A percentile compares a stretch with the other conserved stretches of the same genome.
Evolutionary conservation across 805 yeast genomes (phyloP).

Genomic region (Dipodascus geniculatus): DNA sequence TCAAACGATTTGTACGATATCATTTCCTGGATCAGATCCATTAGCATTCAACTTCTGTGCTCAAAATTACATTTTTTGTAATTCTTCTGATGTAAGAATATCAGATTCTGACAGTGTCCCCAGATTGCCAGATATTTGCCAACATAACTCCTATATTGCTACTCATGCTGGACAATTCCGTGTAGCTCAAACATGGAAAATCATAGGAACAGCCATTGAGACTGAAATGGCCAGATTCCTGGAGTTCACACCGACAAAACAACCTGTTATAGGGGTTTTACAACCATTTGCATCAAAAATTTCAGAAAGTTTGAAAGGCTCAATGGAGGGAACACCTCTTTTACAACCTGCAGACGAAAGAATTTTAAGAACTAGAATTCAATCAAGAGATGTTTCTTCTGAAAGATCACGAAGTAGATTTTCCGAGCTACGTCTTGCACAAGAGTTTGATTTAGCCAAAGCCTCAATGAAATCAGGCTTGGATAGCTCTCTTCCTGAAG

Average conservation of each 20-base stretch:
- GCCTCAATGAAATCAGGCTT: neutral
- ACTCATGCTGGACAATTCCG: conserved; percentile 36
- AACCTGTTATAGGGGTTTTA: neutral
- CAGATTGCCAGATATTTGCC: conserved; percentile 31
- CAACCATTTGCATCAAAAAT: conserved; percentile 1
- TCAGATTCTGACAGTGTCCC: neutral
- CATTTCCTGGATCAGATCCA: conserved; percentile 13
- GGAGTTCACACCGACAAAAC: neutral
- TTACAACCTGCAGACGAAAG: conserved; percentile 1
- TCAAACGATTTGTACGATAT: conserved; percentile 11
- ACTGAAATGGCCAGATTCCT: conserved; percentile 20
- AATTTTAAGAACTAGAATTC: neutral
- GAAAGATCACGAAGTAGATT: neutral
- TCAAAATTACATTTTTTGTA: conserved; percentile 6
- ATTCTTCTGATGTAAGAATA: neutral
- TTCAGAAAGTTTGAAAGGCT: neutral
- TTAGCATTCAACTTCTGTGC: conserved; percentile 13
- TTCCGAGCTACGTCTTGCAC: neutral
- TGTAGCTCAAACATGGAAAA: conserved; percentile 54
- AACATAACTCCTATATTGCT: conserved; percentile 25
- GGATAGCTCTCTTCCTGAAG: neutral
- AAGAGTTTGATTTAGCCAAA: neutral
- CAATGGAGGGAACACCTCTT: neutral
- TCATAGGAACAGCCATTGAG: conserved; percentile 38
- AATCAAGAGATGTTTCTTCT: neutral